Evolutionary conservation across 2,329 filamentous ascomycete species (phyloP).

Genomic region (Fusarium setosum): DNA sequence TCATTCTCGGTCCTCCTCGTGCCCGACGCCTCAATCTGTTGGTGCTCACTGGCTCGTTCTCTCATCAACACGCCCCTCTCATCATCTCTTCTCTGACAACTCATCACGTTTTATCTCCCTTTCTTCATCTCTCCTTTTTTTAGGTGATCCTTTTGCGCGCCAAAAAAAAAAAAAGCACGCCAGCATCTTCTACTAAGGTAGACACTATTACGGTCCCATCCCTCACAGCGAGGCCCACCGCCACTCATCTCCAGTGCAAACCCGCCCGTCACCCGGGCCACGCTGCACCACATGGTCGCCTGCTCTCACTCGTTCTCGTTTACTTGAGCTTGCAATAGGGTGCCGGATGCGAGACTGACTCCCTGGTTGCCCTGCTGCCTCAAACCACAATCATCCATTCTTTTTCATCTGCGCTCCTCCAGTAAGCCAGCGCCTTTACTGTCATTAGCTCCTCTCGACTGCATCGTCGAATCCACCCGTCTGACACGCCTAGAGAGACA

Average conservation of each 20-base stretch:
- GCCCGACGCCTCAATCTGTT: slow-evolving; percentile 9
- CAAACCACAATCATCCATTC: neutral
- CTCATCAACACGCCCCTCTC: too few relatives aligned
- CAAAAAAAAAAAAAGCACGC: slow-evolving; percentile 11
- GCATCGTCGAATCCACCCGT: slow-evolving; percentile 15
- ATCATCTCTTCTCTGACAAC: slow-evolving; percentile 16
- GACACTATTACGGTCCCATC: slow-evolving; percentile 18
- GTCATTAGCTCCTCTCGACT: slow-evolving; percentile 10
- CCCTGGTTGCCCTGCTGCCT: slow-evolving; percentile 16
- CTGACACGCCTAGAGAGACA: slow-evolving; percentile 27
- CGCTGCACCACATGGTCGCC: slow-evolving; percentile 12
- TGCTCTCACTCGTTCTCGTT: slow-evolving; percentile 27
- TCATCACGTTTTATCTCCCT: slow-evolving; percentile 11
- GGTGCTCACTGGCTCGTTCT: slow-evolving; percentile 22
- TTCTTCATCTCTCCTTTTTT: slow-evolving; percentile 19
- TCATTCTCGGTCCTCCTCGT: slow-evolving; percentile 14
- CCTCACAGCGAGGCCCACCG: slow-evolving; percentile 20
- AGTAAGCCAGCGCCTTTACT: neutral
- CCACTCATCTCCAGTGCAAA: slow-evolving; percentile 28
- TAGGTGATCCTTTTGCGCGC: slow-evolving; percentile 7
- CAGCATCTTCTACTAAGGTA: slow-evolving; percentile 10
- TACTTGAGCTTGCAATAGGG: slow-evolving; percentile 9
- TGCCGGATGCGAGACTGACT: slow-evolving; percentile 21
- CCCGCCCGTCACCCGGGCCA: slow-evolving; percentile 7
- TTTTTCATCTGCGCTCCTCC: slow-evolving; percentile 5